Conservation (phyloP, 129 eudicot species). For the Scalesia atractyloides region DNA sequence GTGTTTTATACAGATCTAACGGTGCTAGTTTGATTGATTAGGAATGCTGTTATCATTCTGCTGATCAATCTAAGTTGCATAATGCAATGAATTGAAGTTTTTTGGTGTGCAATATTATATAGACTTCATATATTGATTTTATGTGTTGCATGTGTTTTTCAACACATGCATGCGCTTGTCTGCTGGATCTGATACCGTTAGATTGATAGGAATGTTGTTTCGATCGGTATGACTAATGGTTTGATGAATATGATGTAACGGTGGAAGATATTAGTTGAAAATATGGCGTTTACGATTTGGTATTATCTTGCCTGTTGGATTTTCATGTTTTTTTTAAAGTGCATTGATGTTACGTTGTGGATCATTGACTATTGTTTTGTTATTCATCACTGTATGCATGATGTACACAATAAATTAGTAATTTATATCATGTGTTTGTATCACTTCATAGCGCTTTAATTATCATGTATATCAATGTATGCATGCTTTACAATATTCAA, state of each 20-base stretch:
- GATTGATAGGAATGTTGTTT: conserved; percentile 13
- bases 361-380: not conserved
- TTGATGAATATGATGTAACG: conserved; percentile 13
- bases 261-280: not conserved
- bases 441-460: no score
- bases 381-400: not conserved
- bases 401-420: not conserved
- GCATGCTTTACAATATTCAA: not conserved
- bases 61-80: not conserved
- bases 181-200: conserved; percentile 15
- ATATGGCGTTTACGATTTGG: not conserved
- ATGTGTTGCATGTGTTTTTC: not conserved
- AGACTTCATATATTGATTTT: not conserved
- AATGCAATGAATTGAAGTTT: conserved; percentile 5
- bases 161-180: not conserved
- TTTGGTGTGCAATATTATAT: conserved; percentile 1
- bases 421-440: not conserved
- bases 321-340: not conserved
- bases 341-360: conserved; percentile 8
- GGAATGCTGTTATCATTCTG: conserved; percentile 11
- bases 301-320: not conserved
- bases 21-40: conserved; percentile 3
- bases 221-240: not conserved
- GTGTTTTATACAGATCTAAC: conserved; percentile 17
- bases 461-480: no score